Percentiles rank a stretch among this genome's conserved stretches.
phyloP scores from a whole-genome alignment of 148 eudicot genomes.

The Fagopyrum homotropicum region DNA sequence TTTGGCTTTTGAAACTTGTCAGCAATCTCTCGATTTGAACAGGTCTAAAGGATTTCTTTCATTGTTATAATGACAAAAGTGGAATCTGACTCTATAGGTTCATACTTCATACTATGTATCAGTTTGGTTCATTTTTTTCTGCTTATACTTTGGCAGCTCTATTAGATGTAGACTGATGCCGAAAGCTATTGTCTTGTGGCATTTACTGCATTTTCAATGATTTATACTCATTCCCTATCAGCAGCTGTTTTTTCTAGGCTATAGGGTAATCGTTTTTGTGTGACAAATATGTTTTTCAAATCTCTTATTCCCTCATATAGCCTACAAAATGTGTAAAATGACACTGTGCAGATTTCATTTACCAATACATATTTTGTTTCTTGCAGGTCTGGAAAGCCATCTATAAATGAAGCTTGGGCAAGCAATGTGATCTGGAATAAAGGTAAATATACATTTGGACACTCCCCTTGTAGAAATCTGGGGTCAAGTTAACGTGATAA shows the following conservation, averaged over 20 bases:
- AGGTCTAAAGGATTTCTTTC: neutral
- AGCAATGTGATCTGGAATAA: slow-evolving; percentile 56
- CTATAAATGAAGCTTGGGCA: slow-evolving; percentile 68
- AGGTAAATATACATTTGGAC: slow-evolving; percentile 31
- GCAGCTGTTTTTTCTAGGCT: neutral
- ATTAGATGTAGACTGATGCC: neutral
- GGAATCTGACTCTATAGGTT: neutral
- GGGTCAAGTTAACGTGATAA: slow-evolving; percentile 2
- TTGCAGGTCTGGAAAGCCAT: slow-evolving; percentile 67
- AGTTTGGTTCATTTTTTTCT: neutral
- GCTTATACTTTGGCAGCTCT: neutral
- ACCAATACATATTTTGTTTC: neutral
- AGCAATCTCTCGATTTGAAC: neutral
- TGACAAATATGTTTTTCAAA: neutral
- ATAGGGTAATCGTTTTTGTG: neutral
- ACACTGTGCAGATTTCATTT: neutral
- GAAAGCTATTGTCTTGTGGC: neutral
- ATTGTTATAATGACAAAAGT: neutral
- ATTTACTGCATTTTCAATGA: neutral
- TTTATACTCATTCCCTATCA: neutral
- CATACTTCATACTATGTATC: neutral
- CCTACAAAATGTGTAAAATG: neutral
- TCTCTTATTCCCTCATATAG: neutral
- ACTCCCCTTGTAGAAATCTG: neutral
- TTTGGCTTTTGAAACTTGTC: neutral